A percentile compares a stretch with the other conserved stretches of the same genome.
These are phyloP conservation scores for Colletotrichum cuscutae DNA, from an alignment of 2,329 filamentous ascomycete species.

Conservation along the genomic window DNA sequence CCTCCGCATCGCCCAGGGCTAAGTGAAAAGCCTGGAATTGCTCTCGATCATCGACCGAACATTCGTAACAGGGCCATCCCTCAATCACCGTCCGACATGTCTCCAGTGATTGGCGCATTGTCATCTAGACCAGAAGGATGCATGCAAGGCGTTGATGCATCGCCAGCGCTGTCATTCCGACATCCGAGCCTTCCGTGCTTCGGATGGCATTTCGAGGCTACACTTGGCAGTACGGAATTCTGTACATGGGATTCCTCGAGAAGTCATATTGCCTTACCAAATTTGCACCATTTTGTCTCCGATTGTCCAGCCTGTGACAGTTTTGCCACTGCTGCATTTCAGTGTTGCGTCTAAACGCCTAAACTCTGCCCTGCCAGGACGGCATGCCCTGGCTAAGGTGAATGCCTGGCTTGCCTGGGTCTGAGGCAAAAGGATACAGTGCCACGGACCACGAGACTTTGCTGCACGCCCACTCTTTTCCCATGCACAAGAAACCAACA, in stretches of 20 bases:
- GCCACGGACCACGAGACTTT: conserved; percentile 1
- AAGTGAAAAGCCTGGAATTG: not conserved
- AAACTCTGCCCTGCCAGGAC: not conserved
- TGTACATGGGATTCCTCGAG: not conserved
- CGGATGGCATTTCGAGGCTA: not conserved
- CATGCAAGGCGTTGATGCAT: not conserved
- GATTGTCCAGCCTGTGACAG: not conserved
- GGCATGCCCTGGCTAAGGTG: not conserved
- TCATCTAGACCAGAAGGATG: too few relatives aligned
- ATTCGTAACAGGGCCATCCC: not conserved
- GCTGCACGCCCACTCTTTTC: not conserved
- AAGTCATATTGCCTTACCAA: not conserved
- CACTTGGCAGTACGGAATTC: not conserved
- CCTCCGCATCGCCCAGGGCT: not conserved
- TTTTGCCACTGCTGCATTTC: not conserved
- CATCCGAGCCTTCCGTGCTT: not conserved
- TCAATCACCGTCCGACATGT: conserved; percentile 4
- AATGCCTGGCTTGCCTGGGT: not conserved
- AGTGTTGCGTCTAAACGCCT: not conserved
- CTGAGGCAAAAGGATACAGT: too few relatives aligned
- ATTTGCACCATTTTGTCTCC: not conserved
- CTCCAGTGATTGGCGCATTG: conserved; percentile 6
- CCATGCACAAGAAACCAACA: conserved; percentile 36
- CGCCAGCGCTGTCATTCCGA: not conserved
- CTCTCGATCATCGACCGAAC: not conserved